Base-by-base conservation (phyloP, 345 rosid genomes). In the Hypericum androsaemum region DNA sequence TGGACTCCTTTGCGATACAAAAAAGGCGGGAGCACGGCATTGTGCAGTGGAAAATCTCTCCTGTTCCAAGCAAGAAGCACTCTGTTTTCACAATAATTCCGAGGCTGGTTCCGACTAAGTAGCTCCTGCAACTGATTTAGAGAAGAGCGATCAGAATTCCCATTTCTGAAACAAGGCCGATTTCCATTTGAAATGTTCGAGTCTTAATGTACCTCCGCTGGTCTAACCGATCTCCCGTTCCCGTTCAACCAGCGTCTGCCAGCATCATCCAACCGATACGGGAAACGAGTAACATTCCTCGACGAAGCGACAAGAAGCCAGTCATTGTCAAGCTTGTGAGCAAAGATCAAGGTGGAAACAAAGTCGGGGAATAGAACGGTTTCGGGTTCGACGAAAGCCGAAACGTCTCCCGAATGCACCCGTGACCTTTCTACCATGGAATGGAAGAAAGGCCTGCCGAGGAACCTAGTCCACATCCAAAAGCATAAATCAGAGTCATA, bases 21-120 rank as follows among this genome's bases (percentile, higher is more conserved):
- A 67, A 92, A 92, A 43, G 96, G 94, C 39, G 98, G 98, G 62
- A 84, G 72, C 6, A 81, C 84, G 47, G 86, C 94, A 53, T 77
- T 70, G 44, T 88, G 77, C 51, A 84, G 74, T 14, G 89, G 86
- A 10, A 59, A 2, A 48, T 69, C 76, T 14, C 69, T 57, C 36
- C 64, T 75, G 68, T 83, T 92, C 98, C 96, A 92, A 3, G 96
- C 98, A 68, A 78, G 47, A 37, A 85, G 64, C 80, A 77, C 64
- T 62, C 59, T 81, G 60, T 69, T 64, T 37, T 81, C 67, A 51
- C 71, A 75, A 64, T 50, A 63, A 66, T 67, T 75, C 52, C 69
- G 63, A 47, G 41, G 70, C 60, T 44, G 50, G 37, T 67, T 63
- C 53, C 41, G 71, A 13, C 54, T 51, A 47, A 77, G 71, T 44